Evolutionary conservation across 345 rosid genomes (phyloP).

Genomic region (Trapa bicornis): DNA sequence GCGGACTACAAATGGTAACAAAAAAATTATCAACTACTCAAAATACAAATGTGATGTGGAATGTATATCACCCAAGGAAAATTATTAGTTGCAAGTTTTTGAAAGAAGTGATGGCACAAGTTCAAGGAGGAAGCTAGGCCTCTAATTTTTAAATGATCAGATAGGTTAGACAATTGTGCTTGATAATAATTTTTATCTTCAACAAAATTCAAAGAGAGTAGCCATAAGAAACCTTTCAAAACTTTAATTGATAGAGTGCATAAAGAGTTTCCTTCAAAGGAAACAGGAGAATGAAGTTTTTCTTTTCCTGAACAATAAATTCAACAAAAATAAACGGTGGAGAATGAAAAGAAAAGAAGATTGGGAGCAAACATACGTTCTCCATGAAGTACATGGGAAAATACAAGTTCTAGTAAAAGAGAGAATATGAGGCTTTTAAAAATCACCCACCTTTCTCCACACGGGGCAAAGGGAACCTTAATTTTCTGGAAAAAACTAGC

Average conservation of each 20-base stretch:
- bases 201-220: background rate
- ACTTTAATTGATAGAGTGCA: background rate
- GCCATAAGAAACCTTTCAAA: background rate
- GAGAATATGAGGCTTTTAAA: slow-evolving; percentile 1
- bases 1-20: too few species aligned
- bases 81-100: background rate
- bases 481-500: slow-evolving; percentile 23
- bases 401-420: too few species aligned
- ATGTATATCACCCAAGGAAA: too few species aligned
- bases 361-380: too few species aligned
- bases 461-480: slow-evolving; percentile 66
- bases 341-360: too few species aligned
- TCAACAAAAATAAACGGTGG: too few species aligned
- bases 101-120: background rate
- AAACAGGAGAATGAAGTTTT: background rate
- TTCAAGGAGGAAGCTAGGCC: background rate
- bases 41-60: background rate
- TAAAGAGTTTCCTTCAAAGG: background rate
- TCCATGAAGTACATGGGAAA: too few species aligned
- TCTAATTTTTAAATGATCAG: background rate
- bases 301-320: background rate
- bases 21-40: background rate
- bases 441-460: slow-evolving; percentile 49
- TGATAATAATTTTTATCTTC: background rate
- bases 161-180: background rate